Percentiles rank a stretch among this genome's conserved stretches.
Conservation (phyloP, 2,329 filamentous ascomycete species). For the Diaporthe amygdali region DNA sequence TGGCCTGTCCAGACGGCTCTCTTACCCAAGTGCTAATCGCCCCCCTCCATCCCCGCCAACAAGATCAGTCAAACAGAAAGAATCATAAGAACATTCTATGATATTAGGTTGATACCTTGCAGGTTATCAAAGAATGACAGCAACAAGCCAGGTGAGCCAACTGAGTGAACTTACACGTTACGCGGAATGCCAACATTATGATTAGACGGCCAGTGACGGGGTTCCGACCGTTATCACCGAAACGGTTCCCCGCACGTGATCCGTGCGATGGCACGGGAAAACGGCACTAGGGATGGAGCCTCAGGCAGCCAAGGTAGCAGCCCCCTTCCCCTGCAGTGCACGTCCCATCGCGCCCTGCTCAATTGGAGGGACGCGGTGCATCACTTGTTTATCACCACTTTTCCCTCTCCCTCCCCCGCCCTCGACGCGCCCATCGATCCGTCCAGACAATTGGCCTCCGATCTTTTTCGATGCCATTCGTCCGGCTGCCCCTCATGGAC, state of each 20-base stretch:
- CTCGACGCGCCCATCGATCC: constrained; percentile 25
- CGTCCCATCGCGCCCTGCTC: constrained; percentile 25
- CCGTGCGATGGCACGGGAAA: neutral
- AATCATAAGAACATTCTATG: too few relatives aligned
- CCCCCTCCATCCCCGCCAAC: too few relatives aligned
- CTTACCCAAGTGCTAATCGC: neutral
- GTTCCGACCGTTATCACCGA: neutral
- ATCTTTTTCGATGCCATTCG: constrained; percentile 41
- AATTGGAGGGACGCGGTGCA: constrained; percentile 20
- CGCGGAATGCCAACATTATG: too few relatives aligned
- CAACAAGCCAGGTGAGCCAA: neutral
- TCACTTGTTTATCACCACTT: constrained; percentile 26
- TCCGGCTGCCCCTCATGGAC: constrained; percentile 55
- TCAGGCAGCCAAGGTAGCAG: constrained; percentile 17
- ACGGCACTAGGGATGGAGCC: constrained; percentile 15
- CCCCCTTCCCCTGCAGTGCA: constrained; percentile 19
- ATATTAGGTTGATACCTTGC: neutral
- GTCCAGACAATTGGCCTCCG: constrained; percentile 33
- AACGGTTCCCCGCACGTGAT: neutral
- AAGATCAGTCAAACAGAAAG: too few relatives aligned
- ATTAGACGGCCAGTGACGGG: neutral
- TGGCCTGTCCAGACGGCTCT: too few relatives aligned
- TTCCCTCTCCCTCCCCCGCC: constrained; percentile 10
- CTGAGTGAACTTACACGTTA: too few relatives aligned
- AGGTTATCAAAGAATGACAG: neutral